Conservation (phyloP, 2,329 filamentous ascomycete species). For the Colletotrichum acutatum region DNA sequence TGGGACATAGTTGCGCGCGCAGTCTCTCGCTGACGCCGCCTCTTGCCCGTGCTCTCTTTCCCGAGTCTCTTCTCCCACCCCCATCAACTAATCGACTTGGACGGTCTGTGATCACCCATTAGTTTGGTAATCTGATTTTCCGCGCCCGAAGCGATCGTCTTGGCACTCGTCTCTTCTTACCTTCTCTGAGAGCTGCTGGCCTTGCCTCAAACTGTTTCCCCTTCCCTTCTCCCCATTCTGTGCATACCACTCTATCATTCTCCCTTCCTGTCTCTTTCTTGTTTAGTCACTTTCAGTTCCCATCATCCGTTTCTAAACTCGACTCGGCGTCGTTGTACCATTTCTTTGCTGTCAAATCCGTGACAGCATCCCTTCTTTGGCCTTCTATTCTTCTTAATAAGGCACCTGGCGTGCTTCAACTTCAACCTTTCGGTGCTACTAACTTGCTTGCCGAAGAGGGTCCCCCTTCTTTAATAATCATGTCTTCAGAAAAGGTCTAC, state of each 20-base stretch:
- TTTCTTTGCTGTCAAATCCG: not conserved
- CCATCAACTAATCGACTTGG: not conserved
- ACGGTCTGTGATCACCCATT: slow-evolving; percentile 1
- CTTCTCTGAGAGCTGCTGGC: slow-evolving; percentile 17
- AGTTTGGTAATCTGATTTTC: slow-evolving; percentile 29
- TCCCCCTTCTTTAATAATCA: slow-evolving; percentile 16
- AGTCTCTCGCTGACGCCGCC: not conserved
- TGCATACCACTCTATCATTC: not conserved
- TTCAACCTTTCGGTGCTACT: not conserved
- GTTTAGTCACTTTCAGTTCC: slow-evolving; percentile 2
- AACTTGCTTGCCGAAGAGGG: not conserved
- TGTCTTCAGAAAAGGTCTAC: slow-evolving; percentile 35
- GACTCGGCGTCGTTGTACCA: not conserved
- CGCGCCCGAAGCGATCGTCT: slow-evolving; percentile 23
- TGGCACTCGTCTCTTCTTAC: slow-evolving; percentile 36
- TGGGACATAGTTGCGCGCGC: not conserved
- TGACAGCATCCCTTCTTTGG: not conserved
- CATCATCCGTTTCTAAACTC: not conserved
- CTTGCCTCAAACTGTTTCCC: not conserved
- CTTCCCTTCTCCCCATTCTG: not conserved
- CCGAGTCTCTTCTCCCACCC: too few relatives aligned
- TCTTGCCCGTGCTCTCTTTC: not conserved
- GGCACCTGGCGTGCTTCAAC: slow-evolving; percentile 33
- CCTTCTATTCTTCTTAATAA: slow-evolving; percentile 3
- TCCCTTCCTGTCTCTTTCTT: not conserved